Evolutionary conservation across 2,329 filamentous ascomycete genomes (phyloP), one percentile per base, ranked within the genome.

Genomic region (Cordyceps cateniannulata): DNA sequence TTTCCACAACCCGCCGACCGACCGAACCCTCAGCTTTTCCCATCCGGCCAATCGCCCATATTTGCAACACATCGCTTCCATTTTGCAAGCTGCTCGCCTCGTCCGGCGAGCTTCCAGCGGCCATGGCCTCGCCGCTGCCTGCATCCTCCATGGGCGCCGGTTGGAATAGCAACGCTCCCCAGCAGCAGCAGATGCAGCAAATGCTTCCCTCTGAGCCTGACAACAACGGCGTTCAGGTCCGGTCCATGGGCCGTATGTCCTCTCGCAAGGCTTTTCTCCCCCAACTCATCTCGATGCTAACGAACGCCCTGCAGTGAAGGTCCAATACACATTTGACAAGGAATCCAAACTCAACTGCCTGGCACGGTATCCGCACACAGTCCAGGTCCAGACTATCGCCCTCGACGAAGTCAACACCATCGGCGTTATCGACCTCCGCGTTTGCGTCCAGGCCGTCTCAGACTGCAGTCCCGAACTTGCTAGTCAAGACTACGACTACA

Each of bases 271-370:
- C 68, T 65, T 68, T 67, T 49, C 24, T 47, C 45, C 54, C 29
- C 12, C 49, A 24, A n/a, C 60, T 25, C 44, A 24, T 3, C 50
- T 20, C 27, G 38, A 53, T 62, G 44, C 61, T 62, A 60, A 62
- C 48, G 71, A 63, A 35, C 55, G 40, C 20, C 63, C 42, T 66
- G 47, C 74, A 96, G 93, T 98, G 75, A 98, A 98, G 81, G 89
- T 98, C 54, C 87, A 96, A 63, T 99, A 98, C 76, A 96, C 92
- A 35, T 97, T 98, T 76, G 93, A 98, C 73, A 87, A 88, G 70
- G 88, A 93, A 66, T 88, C 86, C 76, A 92, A 92, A 75, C 88
- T 91, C 65, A 93, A 93, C 71, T 97, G 92, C 74, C 82, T 99
- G 54, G 93, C 93, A 62, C 85, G 93, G 69, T 88, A 91, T 79